phyloP scores from a whole-genome alignment of 352 stramenopile genomes.

The Phytophthora tubulina region DNA sequence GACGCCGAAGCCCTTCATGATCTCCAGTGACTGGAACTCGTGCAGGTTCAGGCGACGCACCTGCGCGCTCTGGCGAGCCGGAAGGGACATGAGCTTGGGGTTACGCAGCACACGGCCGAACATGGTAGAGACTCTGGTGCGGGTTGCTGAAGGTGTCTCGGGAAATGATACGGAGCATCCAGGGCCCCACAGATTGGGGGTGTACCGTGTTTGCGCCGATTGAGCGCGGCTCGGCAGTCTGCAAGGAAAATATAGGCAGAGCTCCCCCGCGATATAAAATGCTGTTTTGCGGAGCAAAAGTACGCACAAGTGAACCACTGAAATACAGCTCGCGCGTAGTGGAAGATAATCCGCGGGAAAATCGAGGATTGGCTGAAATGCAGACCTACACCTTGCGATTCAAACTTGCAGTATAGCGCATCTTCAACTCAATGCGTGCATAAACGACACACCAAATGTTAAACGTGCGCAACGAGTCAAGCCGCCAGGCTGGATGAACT shows the following conservation, averaged over 20 bases:
- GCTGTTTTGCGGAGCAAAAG: slow-evolving; percentile 19
- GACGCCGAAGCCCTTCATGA: slow-evolving; percentile 93
- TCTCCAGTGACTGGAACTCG: slow-evolving; percentile 95
- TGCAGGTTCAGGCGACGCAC: slow-evolving; percentile 93
- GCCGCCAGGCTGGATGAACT: neutral
- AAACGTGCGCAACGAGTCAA: slow-evolving; percentile 14
- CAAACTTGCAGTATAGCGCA: slow-evolving; percentile 22
- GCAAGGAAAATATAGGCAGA: neutral
- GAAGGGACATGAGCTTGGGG: slow-evolving; percentile 62
- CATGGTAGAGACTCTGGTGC: slow-evolving; percentile 46
- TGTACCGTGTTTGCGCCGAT: slow-evolving; percentile 28
- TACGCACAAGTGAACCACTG: slow-evolving; percentile 1
- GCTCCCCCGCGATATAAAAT: slow-evolving; percentile 14
- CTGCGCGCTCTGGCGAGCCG: slow-evolving; percentile 63
- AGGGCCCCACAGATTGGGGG: slow-evolving; percentile 26
- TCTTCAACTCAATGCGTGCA: slow-evolving; percentile 21
- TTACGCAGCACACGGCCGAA: slow-evolving; percentile 63
- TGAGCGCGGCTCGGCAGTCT: neutral
- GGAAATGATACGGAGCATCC: slow-evolving; percentile 38
- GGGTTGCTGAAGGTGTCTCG: slow-evolving; percentile 35
- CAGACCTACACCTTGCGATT: slow-evolving; percentile 5
- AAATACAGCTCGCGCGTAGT: slow-evolving; percentile 18
- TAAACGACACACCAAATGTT: slow-evolving; percentile 30
- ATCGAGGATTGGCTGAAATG: slow-evolving; percentile 31
- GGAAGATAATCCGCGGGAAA: slow-evolving; percentile 11